Evolutionary conservation across 768 basidiomycete genomes (phyloP).

Genomic region (Lentinula edodes): DNA sequence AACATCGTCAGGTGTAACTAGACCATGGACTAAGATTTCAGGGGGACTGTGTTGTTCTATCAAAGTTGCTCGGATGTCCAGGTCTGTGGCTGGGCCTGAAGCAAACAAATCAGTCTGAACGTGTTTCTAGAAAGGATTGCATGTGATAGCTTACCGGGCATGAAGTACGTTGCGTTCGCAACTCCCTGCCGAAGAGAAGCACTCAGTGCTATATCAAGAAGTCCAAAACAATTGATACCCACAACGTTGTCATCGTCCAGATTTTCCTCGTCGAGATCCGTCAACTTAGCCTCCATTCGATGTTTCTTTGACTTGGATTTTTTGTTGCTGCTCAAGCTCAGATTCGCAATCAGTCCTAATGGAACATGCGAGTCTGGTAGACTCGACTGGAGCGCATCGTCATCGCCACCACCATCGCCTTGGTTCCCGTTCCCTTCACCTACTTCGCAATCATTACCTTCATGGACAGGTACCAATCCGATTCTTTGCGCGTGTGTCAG

Average conservation of each 20-base stretch:
- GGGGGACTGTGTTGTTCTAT: constrained; percentile 79
- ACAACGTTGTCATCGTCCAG: constrained; percentile 67
- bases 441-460: constrained; percentile 18
- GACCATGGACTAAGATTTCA: constrained; percentile 74
- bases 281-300: constrained; percentile 28
- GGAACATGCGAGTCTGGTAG: constrained; percentile 72
- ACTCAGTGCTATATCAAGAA: not conserved
- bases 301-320: constrained; percentile 28
- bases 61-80: constrained; percentile 60
- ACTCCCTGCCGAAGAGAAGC: constrained; percentile 48
- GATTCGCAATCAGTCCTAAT: constrained; percentile 67
- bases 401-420: constrained; percentile 14
- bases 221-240: constrained; percentile 17
- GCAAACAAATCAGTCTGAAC: not conserved
- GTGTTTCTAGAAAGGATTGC: too few relatives aligned
- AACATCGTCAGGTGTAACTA: constrained; percentile 74
- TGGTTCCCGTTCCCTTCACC: constrained; percentile 19
- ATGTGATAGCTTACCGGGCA: constrained; percentile 49
- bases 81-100: constrained; percentile 65
- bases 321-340: constrained; percentile 56
- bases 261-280: constrained; percentile 55
- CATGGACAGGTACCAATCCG: constrained; percentile 18
- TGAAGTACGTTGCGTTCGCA: constrained; percentile 75
- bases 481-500: constrained; percentile 10
- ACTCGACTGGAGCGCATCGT: constrained; percentile 37